A percentile compares a stretch with the other conserved stretches of the same genome.
Evolutionary conservation across 2,329 filamentous ascomycete species (phyloP).

Genomic region (Zymoseptoria pseudotritici): DNA sequence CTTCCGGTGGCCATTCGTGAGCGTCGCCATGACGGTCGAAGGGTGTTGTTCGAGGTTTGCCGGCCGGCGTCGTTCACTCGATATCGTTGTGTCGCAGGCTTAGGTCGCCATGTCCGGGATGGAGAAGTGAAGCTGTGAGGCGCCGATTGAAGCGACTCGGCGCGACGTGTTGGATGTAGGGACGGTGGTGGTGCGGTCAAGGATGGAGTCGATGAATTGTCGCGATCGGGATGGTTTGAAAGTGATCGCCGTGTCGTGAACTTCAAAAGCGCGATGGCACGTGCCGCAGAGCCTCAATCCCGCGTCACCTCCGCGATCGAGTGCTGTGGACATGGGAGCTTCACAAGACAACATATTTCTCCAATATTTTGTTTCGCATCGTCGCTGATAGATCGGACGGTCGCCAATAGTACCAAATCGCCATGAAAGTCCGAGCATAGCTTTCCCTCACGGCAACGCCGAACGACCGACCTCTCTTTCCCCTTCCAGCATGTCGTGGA

Average conservation of each 20-base stretch:
- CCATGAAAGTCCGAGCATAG: not conserved
- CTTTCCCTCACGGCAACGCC: not conserved
- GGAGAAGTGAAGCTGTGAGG: not conserved
- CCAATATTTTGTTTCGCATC: not conserved
- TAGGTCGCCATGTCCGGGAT: not conserved
- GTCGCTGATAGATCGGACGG: not conserved
- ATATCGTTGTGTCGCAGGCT: not conserved
- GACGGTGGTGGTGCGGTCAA: not conserved
- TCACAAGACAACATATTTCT: not conserved
- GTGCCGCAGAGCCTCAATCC: not conserved
- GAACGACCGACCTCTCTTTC: not conserved
- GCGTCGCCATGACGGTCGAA: slow-evolving; percentile 43
- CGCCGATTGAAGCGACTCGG: not conserved
- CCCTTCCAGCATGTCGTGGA: slow-evolving; percentile 13
- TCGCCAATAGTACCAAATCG: not conserved
- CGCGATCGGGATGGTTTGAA: not conserved
- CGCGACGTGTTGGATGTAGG: not conserved
- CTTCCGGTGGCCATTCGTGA: slow-evolving; percentile 46
- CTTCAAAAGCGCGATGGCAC: not conserved
- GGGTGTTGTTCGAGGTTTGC: not conserved
- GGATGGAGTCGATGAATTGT: not conserved
- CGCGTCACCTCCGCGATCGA: not conserved
- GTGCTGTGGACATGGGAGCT: not conserved
- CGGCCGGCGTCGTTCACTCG: not conserved
- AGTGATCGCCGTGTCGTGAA: not conserved